Percentiles rank a stretch among this genome's conserved stretches.
Conservation (phyloP, 179 eudicot genomes). For the Sideroxylon spinosum region DNA sequence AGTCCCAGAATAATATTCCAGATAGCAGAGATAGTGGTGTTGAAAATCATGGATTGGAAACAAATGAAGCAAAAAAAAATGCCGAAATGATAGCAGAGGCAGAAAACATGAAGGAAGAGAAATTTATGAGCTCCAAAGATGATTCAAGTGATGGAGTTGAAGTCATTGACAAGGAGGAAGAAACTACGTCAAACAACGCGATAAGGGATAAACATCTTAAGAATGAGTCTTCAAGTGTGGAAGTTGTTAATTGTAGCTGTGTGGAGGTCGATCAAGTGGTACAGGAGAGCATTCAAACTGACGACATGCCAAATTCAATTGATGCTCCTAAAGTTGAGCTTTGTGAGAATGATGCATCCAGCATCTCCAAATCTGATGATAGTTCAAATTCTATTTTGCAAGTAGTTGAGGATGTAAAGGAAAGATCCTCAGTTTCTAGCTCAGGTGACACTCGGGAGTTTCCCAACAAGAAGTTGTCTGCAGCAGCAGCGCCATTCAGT, state of each 20-base stretch:
- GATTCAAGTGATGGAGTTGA: conserved; percentile 26
- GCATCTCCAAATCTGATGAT: conserved; percentile 23
- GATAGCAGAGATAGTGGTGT: conserved; percentile 26
- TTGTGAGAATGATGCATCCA: conserved; percentile 26
- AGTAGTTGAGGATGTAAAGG: conserved; percentile 28
- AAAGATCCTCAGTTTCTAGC: conserved; percentile 38
- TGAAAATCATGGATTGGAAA: conserved; percentile 32
- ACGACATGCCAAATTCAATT: conserved; percentile 25
- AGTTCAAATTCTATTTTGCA: conserved; percentile 27
- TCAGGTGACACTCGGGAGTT: conserved; percentile 44
- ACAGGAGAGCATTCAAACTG: conserved; percentile 29
- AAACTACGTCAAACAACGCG: conserved; percentile 8
- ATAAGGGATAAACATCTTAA: conserved; percentile 6
- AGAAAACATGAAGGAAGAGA: conserved; percentile 33
- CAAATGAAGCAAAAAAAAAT: conserved; percentile 21
- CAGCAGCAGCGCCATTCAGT: conserved; percentile 87
- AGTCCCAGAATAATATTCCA: conserved; percentile 31
- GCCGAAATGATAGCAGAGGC: conserved; percentile 21
- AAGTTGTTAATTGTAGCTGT: conserved; percentile 3
- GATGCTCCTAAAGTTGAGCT: conserved; percentile 27
- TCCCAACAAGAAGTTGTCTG: conserved; percentile 74
- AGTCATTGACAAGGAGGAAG: conserved; percentile 19
- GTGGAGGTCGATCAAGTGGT: conserved; percentile 40
- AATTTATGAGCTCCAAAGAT: conserved; percentile 25
- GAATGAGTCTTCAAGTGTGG: conserved; percentile 5